Evolutionary conservation across 345 rosid species (phyloP), one percentile per base, ranked within the genome.

Genomic region (Limnanthes douglasii): DNA sequence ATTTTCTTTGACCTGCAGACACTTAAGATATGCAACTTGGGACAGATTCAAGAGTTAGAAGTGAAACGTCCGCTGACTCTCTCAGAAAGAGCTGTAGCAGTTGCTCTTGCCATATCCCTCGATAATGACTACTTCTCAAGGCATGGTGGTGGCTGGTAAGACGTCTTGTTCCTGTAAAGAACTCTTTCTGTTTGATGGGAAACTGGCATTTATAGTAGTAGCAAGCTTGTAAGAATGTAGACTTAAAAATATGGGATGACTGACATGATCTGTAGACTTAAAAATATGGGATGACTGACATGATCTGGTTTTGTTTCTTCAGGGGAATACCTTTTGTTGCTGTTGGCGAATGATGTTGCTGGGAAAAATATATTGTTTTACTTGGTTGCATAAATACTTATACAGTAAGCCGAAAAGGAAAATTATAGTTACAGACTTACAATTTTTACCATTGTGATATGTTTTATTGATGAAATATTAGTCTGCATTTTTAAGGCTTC

Each of bases 61-160:
- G 95, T 84, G 37, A 41, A 39, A 11, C 73, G 80, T 14, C 71
- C 79, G 0, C 57, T 90, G 56, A 68, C 65, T 34, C 59, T 84
- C 39, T 64, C 78, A 3, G 98, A 90, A 65, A 78, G 98, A 61
- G 84, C 86, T 13, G 85, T 80, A 28, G 48, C 80, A 5, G 50
- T 84, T 30, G 78, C 98, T 24, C 77, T 90, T 30, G 98, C 98
- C 28, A 80, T 90, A 48, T 90, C 95, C 17, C 62, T 90, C 37
- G 98, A 84, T 39, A 90, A 90, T 53, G 94, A 79, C 56, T 90
- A 83, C 51, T 90, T 90, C 59, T 90, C 98, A 1, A 72, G 92
- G 59, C 98, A 74, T 46, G 84, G 95, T 39, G 94, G 94, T 39
- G 94, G 94, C 68, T 64, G 75, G 97, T 88, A 70, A 46, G 65